Base-by-base conservation (phyloP, 306 rosid species). In the Medicago arabica region DNA sequence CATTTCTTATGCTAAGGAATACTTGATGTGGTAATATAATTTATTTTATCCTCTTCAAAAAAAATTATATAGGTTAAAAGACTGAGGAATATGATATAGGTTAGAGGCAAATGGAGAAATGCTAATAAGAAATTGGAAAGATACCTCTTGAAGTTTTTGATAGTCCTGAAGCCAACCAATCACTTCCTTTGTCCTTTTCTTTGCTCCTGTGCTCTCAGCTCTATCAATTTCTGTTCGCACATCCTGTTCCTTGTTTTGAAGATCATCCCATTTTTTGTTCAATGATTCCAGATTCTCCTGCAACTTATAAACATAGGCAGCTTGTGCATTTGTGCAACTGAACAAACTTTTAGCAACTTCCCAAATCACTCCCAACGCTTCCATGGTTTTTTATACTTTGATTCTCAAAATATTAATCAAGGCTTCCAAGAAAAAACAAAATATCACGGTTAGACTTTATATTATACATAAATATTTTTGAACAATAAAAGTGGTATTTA, bases 291-390 rank as follows among this genome's bases (percentile, higher is more conserved):
- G 58, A 51, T 51, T 51, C 4, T 51, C 58, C 3, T 23, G 28
- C 3, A 23, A 2, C 3, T 23, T 23, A 23, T 4, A 25, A 40
- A 71, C 13, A 18, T 63, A 63, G 1, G 11, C 47, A n/a, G 31
- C 77, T 0, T 54, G 50, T 2, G 18, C 16, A 3, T 63, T 53
- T 13, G n/a, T 4, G 34, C 54, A 64, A n/a, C 55, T 4, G 19
- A 36, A 64, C 66, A 75, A 75, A 53, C 66, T 7, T 9, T 34
- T 75, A 7, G 9, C 54, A 50, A 2, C 41, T 14, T 49, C 17
- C 73, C 65, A 65, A 0, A 50, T 13, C 38, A 65, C 12, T 50
- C 79, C 73, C 17, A 9, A 8, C 21, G 77, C 83, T 75, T 81
- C 92, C 57, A 79, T 79, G 18, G 54, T 46, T 41, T 50, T 23